Percentiles rank a stretch among this genome's conserved stretches.
These are phyloP conservation scores for Alternaria novae-zelandiae DNA, from an alignment of 2,329 filamentous ascomycete genomes.

Conservation along the genomic window DNA sequence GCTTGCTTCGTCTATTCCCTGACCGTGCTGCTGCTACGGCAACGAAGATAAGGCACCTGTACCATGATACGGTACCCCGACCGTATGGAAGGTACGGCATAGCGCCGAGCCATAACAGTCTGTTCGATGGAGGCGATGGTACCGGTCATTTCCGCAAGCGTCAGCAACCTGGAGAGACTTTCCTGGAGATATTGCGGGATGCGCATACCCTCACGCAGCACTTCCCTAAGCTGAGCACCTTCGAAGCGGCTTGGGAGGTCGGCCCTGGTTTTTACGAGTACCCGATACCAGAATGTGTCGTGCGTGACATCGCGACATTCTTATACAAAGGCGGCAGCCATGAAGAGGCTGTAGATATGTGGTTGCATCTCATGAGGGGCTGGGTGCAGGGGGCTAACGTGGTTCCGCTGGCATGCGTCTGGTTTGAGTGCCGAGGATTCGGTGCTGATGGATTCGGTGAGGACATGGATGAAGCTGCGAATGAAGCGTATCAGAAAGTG, in stretches of 20 bases:
- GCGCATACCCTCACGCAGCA: conserved; percentile 10
- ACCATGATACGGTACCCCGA: background rate
- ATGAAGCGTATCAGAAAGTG: conserved; percentile 1
- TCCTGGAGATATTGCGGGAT: conserved; percentile 16
- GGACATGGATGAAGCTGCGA: background rate
- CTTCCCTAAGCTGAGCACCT: conserved; percentile 21
- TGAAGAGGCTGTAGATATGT: conserved; percentile 7
- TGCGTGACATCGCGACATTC: background rate
- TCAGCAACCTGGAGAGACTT: conserved; percentile 2
- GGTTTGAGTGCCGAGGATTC: background rate
- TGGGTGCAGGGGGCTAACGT: conserved; percentile 4
- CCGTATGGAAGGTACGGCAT: background rate
- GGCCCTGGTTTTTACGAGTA: background rate
- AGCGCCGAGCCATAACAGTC: conserved; percentile 1
- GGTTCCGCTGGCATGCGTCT: conserved; percentile 17
- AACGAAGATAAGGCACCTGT: conserved; percentile 1
- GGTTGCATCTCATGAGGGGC: conserved; percentile 13
- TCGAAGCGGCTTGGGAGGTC: conserved; percentile 11
- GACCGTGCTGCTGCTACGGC: conserved; percentile 6
- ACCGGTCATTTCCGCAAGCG: background rate
- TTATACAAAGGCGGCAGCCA: background rate
- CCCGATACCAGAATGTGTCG: background rate
- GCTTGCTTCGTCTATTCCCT: conserved; percentile 24
- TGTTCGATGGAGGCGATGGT: background rate
- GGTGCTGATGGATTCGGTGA: conserved; percentile 1